Conservation (phyloP, 805 yeast genomes). For the Alloascoidea hylecoeti region DNA sequence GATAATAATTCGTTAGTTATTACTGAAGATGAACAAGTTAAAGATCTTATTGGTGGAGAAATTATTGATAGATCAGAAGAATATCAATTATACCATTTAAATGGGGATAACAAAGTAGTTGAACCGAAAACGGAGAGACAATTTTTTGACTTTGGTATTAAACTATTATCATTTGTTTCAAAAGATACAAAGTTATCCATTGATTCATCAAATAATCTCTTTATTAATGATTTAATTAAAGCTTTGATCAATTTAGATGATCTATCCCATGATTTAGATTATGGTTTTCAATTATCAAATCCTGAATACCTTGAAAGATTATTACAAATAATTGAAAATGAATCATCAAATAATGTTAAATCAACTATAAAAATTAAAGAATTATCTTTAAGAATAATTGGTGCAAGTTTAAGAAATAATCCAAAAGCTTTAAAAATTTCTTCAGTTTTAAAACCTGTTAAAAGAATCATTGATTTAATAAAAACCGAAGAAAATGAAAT, state of each 20-base stretch:
- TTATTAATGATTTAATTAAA: background rate
- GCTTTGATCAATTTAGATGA: constrained; percentile 34
- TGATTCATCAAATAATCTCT: too few relatives aligned
- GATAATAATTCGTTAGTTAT: constrained; percentile 3
- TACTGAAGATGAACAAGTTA: background rate
- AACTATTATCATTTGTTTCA: too few relatives aligned
- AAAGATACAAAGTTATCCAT: too few relatives aligned
- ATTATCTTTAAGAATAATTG: constrained; percentile 41
- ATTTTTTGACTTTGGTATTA: too few relatives aligned
- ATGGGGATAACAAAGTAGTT: too few relatives aligned
- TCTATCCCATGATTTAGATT: constrained; percentile 52
- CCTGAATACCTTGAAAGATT: constrained; percentile 18
- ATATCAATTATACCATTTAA: too few relatives aligned
- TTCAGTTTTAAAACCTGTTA: background rate
- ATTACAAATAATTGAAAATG: constrained; percentile 11
- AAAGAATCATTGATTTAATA: background rate
- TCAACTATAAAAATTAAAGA: constrained; percentile 27
- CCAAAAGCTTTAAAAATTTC: constrained; percentile 32
- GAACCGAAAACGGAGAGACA: too few relatives aligned
- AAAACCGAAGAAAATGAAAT: background rate
- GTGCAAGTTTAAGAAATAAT: constrained; percentile 63
- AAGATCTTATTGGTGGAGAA: too few relatives aligned
- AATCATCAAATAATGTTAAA: constrained; percentile 11
- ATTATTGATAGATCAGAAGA: too few relatives aligned
- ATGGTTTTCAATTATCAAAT: constrained; percentile 34